These are phyloP conservation scores for Pyricularia grisea DNA, from an alignment of 2,329 filamentous ascomycete genomes.

Conservation along the genomic window DNA sequence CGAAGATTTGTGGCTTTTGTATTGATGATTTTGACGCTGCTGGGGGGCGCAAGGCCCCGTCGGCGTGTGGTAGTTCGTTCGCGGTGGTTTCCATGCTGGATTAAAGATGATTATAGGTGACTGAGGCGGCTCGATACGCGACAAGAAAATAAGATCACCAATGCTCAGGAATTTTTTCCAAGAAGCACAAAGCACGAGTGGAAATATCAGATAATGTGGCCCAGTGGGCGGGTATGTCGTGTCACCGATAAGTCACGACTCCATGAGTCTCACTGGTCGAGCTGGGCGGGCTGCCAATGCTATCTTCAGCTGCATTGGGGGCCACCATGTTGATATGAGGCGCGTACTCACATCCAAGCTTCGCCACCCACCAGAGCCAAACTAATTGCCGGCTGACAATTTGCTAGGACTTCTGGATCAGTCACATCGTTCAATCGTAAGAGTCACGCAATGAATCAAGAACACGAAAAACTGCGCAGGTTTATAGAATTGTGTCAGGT, in stretches of 20 bases:
- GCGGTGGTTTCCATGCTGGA: not conserved
- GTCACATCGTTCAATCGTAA: not conserved
- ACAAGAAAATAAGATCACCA: too few species aligned
- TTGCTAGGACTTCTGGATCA: not conserved
- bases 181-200: not conserved
- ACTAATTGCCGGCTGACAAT: not conserved
- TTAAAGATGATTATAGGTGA: not conserved
- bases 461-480: not conserved
- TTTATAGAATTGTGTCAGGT: not conserved
- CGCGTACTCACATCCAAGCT: not conserved
- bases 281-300: not conserved
- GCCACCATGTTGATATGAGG: not conserved
- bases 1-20: conserved; percentile 15
- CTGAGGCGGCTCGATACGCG: too few species aligned
- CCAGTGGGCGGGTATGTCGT: not conserved
- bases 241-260: not conserved
- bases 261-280: not conserved
- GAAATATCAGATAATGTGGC: not conserved
- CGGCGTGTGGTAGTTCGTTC: not conserved
- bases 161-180: not conserved
- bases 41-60: not conserved
- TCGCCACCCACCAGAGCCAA: not conserved
- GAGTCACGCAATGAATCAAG: not conserved
- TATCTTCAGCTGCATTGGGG: not conserved
- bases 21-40: not conserved